These are phyloP conservation scores for Aureobasidium subglaciale DNA, from an alignment of 2,329 filamentous ascomycete species.

Conservation along the genomic window DNA sequence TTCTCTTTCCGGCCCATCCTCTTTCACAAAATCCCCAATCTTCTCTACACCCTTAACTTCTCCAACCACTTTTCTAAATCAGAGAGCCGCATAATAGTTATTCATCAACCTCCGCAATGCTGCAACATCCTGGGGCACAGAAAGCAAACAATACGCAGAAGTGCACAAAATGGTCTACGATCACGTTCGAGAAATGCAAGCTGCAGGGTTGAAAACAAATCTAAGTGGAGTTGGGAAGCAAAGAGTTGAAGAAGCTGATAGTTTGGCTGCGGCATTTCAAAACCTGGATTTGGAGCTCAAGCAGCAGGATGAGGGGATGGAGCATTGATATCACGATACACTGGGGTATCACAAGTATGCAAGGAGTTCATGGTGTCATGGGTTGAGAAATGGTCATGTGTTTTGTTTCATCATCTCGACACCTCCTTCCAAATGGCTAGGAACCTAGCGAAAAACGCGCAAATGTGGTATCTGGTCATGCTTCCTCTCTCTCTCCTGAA, in stretches of 20 bases:
- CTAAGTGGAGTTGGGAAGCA: slow-evolving; percentile 16
- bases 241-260: background rate
- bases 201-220: slow-evolving; percentile 21
- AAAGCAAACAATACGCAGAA: slow-evolving; percentile 25
- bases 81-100: too few species aligned
- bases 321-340: too few species aligned
- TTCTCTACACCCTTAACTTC: background rate
- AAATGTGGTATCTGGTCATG: background rate
- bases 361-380: background rate
- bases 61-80: background rate
- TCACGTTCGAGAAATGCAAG: slow-evolving; percentile 27
- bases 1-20: background rate
- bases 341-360: too few species aligned
- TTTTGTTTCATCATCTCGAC: background rate
- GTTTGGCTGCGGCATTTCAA: background rate
- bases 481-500: background rate
- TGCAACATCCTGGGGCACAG: slow-evolving; percentile 28
- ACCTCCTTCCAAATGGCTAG: background rate
- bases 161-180: slow-evolving; percentile 27
- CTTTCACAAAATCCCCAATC: background rate
- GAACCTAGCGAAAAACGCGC: background rate
- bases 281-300: slow-evolving; percentile 12
- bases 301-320: background rate
- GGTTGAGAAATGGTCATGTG: background rate
- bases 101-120: slow-evolving; percentile 31